phyloP scores from a whole-genome alignment of 1,284 basidiomycete species.

The Cryptococcus hybrid region DNA sequence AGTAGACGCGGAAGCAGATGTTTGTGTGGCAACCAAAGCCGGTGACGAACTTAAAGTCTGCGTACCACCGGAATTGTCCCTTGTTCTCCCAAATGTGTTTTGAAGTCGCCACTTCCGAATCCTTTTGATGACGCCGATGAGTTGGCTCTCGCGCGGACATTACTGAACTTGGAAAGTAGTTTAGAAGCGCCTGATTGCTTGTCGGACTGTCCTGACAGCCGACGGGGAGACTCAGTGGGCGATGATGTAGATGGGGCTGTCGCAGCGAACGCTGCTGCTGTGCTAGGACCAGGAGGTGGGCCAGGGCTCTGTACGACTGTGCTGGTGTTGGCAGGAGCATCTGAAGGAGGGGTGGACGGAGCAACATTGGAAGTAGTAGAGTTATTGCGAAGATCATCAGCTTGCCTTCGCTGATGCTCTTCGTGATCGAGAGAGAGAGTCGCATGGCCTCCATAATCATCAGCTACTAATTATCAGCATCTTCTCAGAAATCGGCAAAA shows the following conservation, averaged over 20 bases:
- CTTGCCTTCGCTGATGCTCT: conserved; percentile 50
- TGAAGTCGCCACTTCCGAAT: conserved; percentile 4
- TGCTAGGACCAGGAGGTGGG: neutral
- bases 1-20: conserved; percentile 1
- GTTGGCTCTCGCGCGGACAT: conserved; percentile 16
- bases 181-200: conserved; percentile 23
- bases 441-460: conserved; percentile 99
- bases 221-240: conserved; percentile 7
- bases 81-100: neutral
- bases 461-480: conserved; percentile 56
- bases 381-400: conserved; percentile 18
- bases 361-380: neutral
- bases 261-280: neutral
- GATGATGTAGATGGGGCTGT: neutral
- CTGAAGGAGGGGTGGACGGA: conserved; percentile 2
- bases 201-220: neutral
- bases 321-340: conserved; percentile 8
- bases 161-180: conserved; percentile 34
- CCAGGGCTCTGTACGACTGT: neutral
- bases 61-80: neutral
- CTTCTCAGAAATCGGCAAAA: neutral
- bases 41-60: neutral
- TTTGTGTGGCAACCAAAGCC: neutral
- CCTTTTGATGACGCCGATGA: conserved; percentile 9
- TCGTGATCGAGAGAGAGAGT: conserved; percentile 86